Base-by-base conservation (phyloP, 2,329 filamentous ascomycete genomes). In the Cordyceps cicadae region DNA sequence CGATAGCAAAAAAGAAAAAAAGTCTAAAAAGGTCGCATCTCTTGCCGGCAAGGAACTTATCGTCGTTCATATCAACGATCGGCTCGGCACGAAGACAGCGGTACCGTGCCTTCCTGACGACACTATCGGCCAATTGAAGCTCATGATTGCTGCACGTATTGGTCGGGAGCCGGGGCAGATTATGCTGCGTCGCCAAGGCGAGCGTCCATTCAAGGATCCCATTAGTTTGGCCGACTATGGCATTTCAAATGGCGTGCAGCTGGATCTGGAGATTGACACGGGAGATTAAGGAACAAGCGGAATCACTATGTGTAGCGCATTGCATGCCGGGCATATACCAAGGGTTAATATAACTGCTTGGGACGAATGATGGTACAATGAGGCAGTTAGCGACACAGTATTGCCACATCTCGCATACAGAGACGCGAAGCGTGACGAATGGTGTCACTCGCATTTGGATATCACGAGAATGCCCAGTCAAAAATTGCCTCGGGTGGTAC, bases 1-100 rank as follows among this genome's bases (percentile, higher is more conserved):
- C 69, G 70, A 62, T 17, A 61, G 62, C 68, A 69, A 70, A 62
- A 75, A 76, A 59, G 72, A 77, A 55, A 75, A 75, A 59, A 76
- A 65, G 64, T 70, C 57, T 60, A 72, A 52, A 61, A 72, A 65
- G 46, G 67, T 66, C 34, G 63, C 73, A 71, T 54, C 62, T 2
- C 65, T 64, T 11, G 45, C 75, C 4, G 73, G 79, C 6, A 88
- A 95, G 70, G 87, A 91, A 61, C 95, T 97, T 88, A 97, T 97
- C 66, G 84, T 96, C 56, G 92, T 97, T 19, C 86, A 93, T 69
- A 86, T 97, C 70, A 97, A 97, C 72, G 93, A 97, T 74, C 84
- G 93, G n/a, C 78, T 97, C 41, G 93, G 93, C 14, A 97, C 93
- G n/a, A 96, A 96, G 70, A 90, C 92, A 17, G 88, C 90, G 57